Base-by-base conservation (phyloP, 768 basidiomycete species). In the Boletus edulis region DNA sequence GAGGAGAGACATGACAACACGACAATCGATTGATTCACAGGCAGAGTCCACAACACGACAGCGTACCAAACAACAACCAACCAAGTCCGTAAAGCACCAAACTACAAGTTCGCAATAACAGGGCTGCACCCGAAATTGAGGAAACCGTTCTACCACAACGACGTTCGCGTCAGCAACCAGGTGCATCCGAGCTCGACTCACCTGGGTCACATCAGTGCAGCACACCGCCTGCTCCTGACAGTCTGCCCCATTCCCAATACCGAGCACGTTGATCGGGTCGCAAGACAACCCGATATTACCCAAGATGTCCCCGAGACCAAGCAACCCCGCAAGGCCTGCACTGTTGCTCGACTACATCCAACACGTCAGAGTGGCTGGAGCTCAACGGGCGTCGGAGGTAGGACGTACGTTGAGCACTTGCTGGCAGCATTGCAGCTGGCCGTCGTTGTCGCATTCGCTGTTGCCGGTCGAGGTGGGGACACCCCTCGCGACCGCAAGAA, bases 101-200 rank as follows among this genome's bases (percentile, higher is more conserved):
- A 20, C 46, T 13, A 54, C 53, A 54, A 12, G 29, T 18, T 3
- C 18, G 51, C 1, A 22, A 22, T 49, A 45, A 64, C 11, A 42
- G 63, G 63, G 48, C 11, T 61, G 55, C 63, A 64, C 18, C 63
- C 60, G 8, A 59, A 0, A 7, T 58, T 56, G 57, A 65, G 6
- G 11, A 57, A 5, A 24, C 55, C 55, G 12, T 20, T 20, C 63
- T 65, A 22, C 5, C 0, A 34, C 2, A 35, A 35, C 11, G 14
- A 27, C 6, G 27, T 35, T 20, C 2, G 22, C 8, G 39, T 58
- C 18, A 50, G 54, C 39, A 22, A 13, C 0, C 3, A 39, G 15
- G 38, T 39, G 15, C 35, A 15, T 31, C 18, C 3, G 29, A 22
- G 32, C 18, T 10, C 11, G 1, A 47, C 56, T 27, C 20, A 61